These are phyloP conservation scores for Coniochaeta sp. DNA, from an alignment of 2,329 filamentous ascomycete genomes.

Conservation along the genomic window DNA sequence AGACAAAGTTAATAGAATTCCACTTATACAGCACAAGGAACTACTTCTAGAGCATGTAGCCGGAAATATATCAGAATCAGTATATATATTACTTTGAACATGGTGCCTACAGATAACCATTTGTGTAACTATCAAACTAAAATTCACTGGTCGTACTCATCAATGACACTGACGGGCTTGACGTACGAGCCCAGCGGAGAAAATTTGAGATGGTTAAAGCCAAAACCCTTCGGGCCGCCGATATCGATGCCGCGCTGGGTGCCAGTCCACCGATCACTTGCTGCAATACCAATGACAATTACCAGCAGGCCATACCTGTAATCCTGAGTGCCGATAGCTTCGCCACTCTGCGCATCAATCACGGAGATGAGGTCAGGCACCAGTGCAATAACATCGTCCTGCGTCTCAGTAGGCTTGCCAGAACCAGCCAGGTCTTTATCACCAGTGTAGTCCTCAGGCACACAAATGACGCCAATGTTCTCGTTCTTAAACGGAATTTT, in stretches of 20 bases:
- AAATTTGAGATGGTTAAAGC: not conserved
- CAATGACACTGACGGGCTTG: not conserved
- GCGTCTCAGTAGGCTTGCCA: conserved; percentile 25
- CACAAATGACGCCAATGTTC: conserved; percentile 52
- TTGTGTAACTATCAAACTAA: not conserved
- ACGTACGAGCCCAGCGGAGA: not conserved
- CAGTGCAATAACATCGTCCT: conserved; percentile 38
- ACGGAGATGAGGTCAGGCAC: conserved; percentile 51
- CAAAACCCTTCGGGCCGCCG: conserved; percentile 25
- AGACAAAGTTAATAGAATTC: not conserved
- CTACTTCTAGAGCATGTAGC: not conserved
- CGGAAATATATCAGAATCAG: not conserved
- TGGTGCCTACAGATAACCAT: not conserved
- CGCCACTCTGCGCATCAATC: conserved; percentile 47
- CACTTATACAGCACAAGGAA: not conserved
- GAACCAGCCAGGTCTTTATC: not conserved
- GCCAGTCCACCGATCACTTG: conserved; percentile 36
- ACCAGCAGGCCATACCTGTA: conserved; percentile 46
- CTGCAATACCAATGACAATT: conserved; percentile 37
- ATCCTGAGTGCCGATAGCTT: conserved; percentile 48
- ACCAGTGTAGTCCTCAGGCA: conserved; percentile 7
- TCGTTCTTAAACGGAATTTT: conserved; percentile 70
- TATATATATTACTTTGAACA: not conserved
- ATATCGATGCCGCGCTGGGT: conserved; percentile 37
- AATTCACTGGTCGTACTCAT: not conserved